Conservation (phyloP, 2,329 filamentous ascomycete genomes). For the Cordyceps farinosa region DNA sequence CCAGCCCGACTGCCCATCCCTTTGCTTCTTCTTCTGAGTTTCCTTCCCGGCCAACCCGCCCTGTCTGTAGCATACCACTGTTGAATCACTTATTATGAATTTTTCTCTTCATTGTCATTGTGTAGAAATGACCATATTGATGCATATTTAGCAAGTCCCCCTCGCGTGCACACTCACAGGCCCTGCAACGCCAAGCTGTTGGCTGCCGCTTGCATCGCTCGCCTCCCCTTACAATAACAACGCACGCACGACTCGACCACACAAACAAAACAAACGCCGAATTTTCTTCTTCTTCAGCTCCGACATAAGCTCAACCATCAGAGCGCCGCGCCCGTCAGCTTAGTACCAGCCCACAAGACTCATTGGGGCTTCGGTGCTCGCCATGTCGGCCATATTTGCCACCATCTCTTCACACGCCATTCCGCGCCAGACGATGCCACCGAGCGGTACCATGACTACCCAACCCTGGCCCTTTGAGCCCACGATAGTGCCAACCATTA, state of each 20-base stretch:
- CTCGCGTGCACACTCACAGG: neutral
- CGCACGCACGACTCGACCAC: neutral
- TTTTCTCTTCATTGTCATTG: neutral
- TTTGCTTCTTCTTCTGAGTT: neutral
- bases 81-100: slow-evolving; percentile 5
- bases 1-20: neutral
- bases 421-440: slow-evolving; percentile 33
- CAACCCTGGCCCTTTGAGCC: slow-evolving; percentile 34
- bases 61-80: slow-evolving; percentile 13
- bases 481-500: slow-evolving; percentile 39
- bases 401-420: slow-evolving; percentile 28
- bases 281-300: neutral
- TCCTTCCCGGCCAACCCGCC: neutral
- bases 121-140: neutral
- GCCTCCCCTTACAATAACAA: neutral
- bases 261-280: neutral
- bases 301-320: neutral
- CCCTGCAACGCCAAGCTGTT: neutral
- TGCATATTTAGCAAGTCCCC: slow-evolving; percentile 1
- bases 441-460: slow-evolving; percentile 29
- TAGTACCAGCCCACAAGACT: neutral
- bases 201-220: slow-evolving; percentile 6
- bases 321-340: neutral
- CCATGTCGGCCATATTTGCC: slow-evolving; percentile 28
- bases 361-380: slow-evolving; percentile 18